These are phyloP conservation scores for Saccharomycopsis sp. DNA, from an alignment of 805 yeast species.

Conservation along the genomic window DNA sequence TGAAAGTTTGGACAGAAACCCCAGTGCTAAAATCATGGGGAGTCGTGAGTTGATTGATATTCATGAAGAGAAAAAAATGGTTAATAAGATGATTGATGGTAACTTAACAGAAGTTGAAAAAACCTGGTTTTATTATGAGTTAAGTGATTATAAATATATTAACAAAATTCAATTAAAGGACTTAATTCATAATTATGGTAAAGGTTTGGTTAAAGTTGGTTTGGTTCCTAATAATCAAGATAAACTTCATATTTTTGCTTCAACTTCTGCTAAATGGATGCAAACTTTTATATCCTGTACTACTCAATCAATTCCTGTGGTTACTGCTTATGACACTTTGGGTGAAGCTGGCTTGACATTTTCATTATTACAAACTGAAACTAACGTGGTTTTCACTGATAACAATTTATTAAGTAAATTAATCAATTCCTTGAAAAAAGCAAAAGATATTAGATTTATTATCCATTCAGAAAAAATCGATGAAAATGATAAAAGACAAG, in stretches of 20 bases:
- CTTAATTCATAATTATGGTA: conserved; percentile 46
- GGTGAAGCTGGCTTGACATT: conserved; percentile 85
- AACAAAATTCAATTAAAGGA: conserved; percentile 47
- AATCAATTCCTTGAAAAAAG: conserved; percentile 59
- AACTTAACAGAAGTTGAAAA: conserved; percentile 62
- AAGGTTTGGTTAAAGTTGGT: conserved; percentile 71
- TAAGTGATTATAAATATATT: conserved; percentile 58
- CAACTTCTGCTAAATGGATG: conserved; percentile 88
- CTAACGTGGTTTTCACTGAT: conserved; percentile 76
- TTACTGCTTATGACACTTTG: conserved; percentile 92
- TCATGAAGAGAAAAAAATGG: conserved; percentile 64
- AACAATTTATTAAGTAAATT: conserved; percentile 58
- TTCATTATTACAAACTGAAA: conserved; percentile 73
- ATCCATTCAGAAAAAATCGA: conserved; percentile 60
- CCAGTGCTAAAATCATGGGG: conserved; percentile 50
- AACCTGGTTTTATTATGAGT: conserved; percentile 80
- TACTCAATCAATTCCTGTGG: conserved; percentile 74
- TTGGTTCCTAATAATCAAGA: conserved; percentile 48
- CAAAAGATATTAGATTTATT: conserved; percentile 51
- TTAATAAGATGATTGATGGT: conserved; percentile 73
- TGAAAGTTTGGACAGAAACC: conserved; percentile 51
- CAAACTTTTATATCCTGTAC: conserved; percentile 70
- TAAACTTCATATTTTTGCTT: conserved; percentile 74
- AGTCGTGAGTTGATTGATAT: conserved; percentile 69
- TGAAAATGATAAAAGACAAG: conserved; percentile 50